Base-by-base conservation (phyloP, 805 yeast genomes). In the Hanseniaspora vineae region DNA sequence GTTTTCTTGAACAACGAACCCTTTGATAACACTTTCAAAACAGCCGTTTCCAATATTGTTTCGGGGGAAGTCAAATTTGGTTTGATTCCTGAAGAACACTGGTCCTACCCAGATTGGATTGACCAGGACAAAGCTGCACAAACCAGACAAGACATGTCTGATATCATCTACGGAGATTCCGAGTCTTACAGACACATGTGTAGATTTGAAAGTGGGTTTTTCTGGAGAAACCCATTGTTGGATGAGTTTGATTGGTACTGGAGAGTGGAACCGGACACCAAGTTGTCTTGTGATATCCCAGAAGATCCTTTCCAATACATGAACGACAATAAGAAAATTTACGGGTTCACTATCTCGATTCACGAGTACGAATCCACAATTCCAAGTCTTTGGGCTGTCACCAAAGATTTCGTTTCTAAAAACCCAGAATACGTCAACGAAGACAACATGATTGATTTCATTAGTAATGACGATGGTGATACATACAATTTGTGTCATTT, bases 151-250 rank as follows among this genome's bases (percentile, higher is more conserved):
- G 65, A 71, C 46, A 76, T 84, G 87, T 68, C 72, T 54, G 61
- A 74, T 54, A 75, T 83, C 54, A 81, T 84, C 48, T 87, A 85
- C 62, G 95, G 94, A 47, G 82, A 72, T 49, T 71, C 81, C 13
- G 80, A 75, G 52, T 72, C 88, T 15, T 87, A 86, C 67, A 78
- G 95, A 60, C 90, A 84, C 66, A 84, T 88, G 95, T 87, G 95
- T 65, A 76, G 96, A 54, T 87, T 76, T 65, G 88, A 84, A 64
- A 77, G 88, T 15, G 95, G 95, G 0, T 82, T 81, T 62, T 83
- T 86, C 69, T 86, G 79, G 75, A 72, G 81, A 61, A 86, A 84
- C 60, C 76, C 75, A 46, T 65, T 79, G 45, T 58, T 87, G 64
- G 66, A 70, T 50, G 76, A 78, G 23, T 88, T 81, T 72, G 84